Evolutionary conservation across 148 eudicot species (phyloP).

Genomic region (Rhododendron ferrugineum): DNA sequence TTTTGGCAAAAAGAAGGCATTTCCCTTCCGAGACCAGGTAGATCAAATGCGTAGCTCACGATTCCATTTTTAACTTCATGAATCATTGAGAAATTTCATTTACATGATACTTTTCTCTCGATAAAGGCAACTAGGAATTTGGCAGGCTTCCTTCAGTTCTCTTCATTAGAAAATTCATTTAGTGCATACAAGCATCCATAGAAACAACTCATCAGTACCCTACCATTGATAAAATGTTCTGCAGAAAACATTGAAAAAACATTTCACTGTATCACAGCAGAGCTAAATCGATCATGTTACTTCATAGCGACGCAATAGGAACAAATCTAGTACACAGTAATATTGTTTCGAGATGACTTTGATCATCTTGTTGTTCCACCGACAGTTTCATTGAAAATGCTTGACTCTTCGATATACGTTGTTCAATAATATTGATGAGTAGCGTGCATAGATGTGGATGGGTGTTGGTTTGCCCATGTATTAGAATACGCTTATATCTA

Average conservation of each 20-base stretch:
- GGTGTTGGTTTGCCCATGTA: not conserved
- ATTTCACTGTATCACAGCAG: not conserved
- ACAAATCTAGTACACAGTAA: not conserved
- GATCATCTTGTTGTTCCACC: not conserved
- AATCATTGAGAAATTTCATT: not conserved
- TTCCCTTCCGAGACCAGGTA: slow-evolving; percentile 99
- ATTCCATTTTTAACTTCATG: not conserved
- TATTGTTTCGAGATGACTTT: not conserved
- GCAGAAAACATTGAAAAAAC: not conserved
- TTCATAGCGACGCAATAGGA: not conserved
- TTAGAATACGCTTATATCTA: no score
- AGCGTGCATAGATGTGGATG: not conserved
- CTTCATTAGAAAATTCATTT: not conserved
- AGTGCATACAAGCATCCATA: no score
- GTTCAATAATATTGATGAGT: not conserved
- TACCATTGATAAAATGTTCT: not conserved
- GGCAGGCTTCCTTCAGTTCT: not conserved
- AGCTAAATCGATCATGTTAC: not conserved
- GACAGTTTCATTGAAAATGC: not conserved
- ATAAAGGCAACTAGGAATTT: not conserved
- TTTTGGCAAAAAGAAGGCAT: slow-evolving; percentile 94
- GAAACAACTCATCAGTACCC: not conserved
- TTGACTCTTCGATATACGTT: no score
- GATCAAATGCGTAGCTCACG: not conserved
- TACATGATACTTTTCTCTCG: not conserved